phyloP scores from a whole-genome alignment of 2,329 filamentous ascomycete species.

The Neofusicoccum ribis region DNA sequence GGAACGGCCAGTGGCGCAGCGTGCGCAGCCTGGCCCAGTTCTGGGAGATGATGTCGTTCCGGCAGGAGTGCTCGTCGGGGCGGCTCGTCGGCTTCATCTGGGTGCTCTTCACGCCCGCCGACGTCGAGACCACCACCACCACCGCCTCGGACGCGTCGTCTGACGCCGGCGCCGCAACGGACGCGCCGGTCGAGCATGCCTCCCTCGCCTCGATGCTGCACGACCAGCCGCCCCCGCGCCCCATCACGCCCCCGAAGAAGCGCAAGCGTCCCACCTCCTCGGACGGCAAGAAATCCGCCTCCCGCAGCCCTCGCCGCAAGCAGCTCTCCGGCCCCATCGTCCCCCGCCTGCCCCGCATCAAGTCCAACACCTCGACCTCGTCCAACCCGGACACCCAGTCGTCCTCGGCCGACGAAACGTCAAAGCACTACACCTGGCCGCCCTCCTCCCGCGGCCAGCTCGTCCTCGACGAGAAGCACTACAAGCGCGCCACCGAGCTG shows the following conservation, averaged over 20 bases:
- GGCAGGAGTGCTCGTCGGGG: constrained; percentile 93
- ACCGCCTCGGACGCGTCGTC: background rate
- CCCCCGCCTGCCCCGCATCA: constrained; percentile 64
- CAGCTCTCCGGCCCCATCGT: constrained; percentile 61
- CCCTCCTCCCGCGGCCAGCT: constrained; percentile 61
- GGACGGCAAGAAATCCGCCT: background rate
- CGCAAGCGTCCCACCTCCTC: background rate
- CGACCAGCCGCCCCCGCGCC: background rate
- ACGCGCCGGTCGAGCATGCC: background rate
- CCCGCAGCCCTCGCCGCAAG: background rate
- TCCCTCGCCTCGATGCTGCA: constrained; percentile 23
- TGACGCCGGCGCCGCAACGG: constrained; percentile 21
- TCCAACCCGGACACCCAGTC: constrained; percentile 26
- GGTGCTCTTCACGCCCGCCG: constrained; percentile 74
- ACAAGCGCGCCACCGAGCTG: constrained; percentile 68
- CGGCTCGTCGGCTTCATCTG: constrained; percentile 92
- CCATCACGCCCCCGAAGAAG: background rate
- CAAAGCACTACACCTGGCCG: constrained; percentile 68
- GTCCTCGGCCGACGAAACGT: constrained; percentile 51
- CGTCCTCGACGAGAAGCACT: constrained; percentile 63
- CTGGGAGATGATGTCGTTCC: constrained; percentile 97
- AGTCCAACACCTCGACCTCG: constrained; percentile 48
- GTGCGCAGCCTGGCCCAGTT: constrained; percentile 85
- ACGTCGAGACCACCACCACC: constrained; percentile 26
- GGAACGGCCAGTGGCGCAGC: constrained; percentile 75